phyloP scores from a whole-genome alignment of 345 rosid genomes.

The Aegle marmelos region DNA sequence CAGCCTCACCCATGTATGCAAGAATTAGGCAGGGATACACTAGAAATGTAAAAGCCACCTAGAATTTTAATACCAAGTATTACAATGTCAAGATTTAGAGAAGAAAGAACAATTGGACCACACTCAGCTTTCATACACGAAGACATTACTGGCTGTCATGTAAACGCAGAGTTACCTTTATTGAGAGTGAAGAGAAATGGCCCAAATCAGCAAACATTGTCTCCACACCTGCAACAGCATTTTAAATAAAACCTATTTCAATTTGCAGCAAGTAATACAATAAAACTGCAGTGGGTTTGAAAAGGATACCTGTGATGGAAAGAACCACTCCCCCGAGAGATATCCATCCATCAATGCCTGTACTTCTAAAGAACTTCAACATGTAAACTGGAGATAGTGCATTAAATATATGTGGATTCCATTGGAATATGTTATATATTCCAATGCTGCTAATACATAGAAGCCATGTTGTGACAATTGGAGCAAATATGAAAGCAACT shows the following conservation, averaged over 20 bases:
- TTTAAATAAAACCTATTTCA: constrained; percentile 15
- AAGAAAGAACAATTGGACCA: not conserved
- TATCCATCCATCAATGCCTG: constrained; percentile 78
- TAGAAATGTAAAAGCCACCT: constrained; percentile 71
- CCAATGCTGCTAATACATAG: constrained; percentile 68
- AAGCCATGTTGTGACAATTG: constrained; percentile 75
- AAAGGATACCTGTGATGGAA: constrained; percentile 67
- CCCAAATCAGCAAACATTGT: constrained; percentile 85
- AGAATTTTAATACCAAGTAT: constrained; percentile 5
- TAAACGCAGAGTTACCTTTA: constrained; percentile 47
- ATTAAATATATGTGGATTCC: constrained; percentile 65
- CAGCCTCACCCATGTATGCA: constrained; percentile 95
- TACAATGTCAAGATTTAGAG: not conserved
- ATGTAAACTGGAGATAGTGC: constrained; percentile 87
- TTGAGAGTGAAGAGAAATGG: constrained; percentile 78
- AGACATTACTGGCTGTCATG: not conserved
- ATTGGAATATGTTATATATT: constrained; percentile 59
- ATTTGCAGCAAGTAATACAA: constrained; percentile 4
- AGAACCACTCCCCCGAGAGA: constrained; percentile 91
- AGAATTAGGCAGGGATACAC: constrained; percentile 85
- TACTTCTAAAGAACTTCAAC: constrained; percentile 62
- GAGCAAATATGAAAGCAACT: constrained; percentile 80
- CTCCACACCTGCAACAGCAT: constrained; percentile 61
- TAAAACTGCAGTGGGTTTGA: not conserved
- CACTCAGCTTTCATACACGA: not conserved